Percentiles rank a stretch among this genome's conserved stretches.
These are phyloP conservation scores for Boletus eberwhitei DNA, from an alignment of 768 basidiomycete genomes.

Conservation along the genomic window DNA sequence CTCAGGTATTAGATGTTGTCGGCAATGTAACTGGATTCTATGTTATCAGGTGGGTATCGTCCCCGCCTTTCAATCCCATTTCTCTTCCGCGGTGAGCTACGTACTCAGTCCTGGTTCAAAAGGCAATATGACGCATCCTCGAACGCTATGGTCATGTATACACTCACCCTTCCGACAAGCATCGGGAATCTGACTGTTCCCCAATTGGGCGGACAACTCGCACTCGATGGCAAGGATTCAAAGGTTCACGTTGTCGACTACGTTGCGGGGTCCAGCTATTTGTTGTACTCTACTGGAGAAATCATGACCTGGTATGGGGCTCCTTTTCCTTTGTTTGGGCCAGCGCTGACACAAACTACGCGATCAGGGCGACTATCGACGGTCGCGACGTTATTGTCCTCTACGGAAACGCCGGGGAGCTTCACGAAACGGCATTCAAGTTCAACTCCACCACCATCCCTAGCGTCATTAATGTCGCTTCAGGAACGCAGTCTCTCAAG, in stretches of 20 bases:
- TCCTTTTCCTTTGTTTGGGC: not conserved
- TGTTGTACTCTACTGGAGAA: conserved; percentile 49
- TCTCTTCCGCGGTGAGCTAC: not conserved
- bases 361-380: conserved; percentile 45
- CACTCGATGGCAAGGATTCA: conserved; percentile 50
- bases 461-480: conserved; percentile 16
- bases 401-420: conserved; percentile 46
- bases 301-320: conserved; percentile 43
- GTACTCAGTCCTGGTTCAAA: conserved; percentile 3
- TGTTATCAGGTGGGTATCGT: conserved; percentile 28
- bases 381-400: conserved; percentile 45
- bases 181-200: conserved; percentile 42
- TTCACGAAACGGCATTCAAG: conserved; percentile 49
- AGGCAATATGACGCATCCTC: conserved; percentile 18
- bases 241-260: conserved; percentile 53
- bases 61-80: not conserved
- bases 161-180: conserved; percentile 43
- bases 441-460: conserved; percentile 28
- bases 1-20: conserved; percentile 46
- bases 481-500: conserved; percentile 31
- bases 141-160: conserved; percentile 27
- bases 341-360: not conserved
- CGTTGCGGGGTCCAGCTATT: conserved; percentile 38
- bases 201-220: conserved; percentile 40
- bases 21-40: conserved; percentile 47